Evolutionary conservation across 192 early-diverging fungal genomes (phyloP), one percentile per base, ranked within the genome.

Genomic region (Backusella westeae): DNA sequence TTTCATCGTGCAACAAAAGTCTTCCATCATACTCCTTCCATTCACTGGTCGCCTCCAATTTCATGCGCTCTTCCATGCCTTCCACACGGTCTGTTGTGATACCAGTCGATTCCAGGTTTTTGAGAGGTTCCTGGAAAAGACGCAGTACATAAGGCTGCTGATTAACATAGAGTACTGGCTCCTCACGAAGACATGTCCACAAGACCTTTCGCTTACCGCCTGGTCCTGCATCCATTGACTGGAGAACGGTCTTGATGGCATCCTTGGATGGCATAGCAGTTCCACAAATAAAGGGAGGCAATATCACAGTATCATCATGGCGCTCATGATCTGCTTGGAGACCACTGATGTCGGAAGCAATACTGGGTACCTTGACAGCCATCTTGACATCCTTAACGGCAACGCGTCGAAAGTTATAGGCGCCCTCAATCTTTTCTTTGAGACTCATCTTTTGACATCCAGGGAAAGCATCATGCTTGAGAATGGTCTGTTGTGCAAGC

Each of bases 171-270:
- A 91, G 56, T 1, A 91, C 89, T 1, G 90, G 90, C 69, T 91
- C 90, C 76, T 91, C 90, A 32, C 90, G 80, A 56, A 91, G 65
- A 23, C 84, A 88, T 8, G 90, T 91, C 90, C 90, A 91, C 8
- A 90, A 34, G 4, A 90, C 73, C 44, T 66, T 80, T 34, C 86
- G 70, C 6, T 77, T 80, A 3, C 82, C 82, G 14, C 69, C 59
- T 12, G 89, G 89, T 2, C 85, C 86, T 5, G 90, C 89, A 49
- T 80, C 66, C 74, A 89, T 85, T 19, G 79, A 65, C 10, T 80
- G 65, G 19, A 89, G 74, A 0, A 90, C 84, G 0, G 74, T 42
- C 56, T 81, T 83, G 53, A 91, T 88, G 1, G 86, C 89, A 67
- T 87, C 87, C 65, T 85, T 89, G 1, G 88, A 85, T 4, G 90